Evolutionary conservation across 768 basidiomycete species (phyloP).

Genomic region (Lentinula sp.): DNA sequence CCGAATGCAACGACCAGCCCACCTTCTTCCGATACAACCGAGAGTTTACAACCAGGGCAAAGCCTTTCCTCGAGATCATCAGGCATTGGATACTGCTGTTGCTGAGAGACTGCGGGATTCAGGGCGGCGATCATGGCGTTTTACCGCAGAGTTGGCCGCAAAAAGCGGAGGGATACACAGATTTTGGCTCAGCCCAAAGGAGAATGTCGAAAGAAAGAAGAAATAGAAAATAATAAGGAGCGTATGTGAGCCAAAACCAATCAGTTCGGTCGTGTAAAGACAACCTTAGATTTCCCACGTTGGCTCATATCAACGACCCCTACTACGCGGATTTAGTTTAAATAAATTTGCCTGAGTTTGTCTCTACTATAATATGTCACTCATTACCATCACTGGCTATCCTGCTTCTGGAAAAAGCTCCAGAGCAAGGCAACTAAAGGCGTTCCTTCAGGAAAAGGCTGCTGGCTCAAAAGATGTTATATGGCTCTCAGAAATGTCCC

Average conservation of each 20-base stretch:
- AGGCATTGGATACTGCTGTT: conserved; percentile 2
- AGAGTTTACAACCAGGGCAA: conserved; percentile 79
- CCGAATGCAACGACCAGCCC: conserved; percentile 95
- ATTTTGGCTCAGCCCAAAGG: conserved; percentile 22
- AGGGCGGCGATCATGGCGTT: conserved; percentile 21
- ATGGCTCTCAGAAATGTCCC: conserved; percentile 68
- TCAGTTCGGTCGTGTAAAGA: not conserved
- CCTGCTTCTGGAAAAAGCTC: conserved; percentile 83
- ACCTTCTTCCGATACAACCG: conserved; percentile 75
- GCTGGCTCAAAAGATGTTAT: conserved; percentile 23
- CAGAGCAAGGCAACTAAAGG: conserved; percentile 60
- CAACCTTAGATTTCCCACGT: not conserved
- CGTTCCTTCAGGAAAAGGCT: conserved; percentile 47
- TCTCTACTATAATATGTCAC: conserved; percentile 56
- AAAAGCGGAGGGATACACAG: conserved; percentile 11
- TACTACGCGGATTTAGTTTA: not conserved
- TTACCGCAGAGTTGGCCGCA: not conserved
- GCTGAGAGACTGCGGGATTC: conserved; percentile 9
- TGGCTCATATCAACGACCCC: not conserved
- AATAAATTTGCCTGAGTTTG: not conserved
- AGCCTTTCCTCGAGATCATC: conserved; percentile 45
- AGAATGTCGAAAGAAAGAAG: conserved; percentile 6
- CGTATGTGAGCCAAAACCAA: not conserved
- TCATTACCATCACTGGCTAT: conserved; percentile 84
- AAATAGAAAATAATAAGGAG: conserved; percentile 12